Base-by-base conservation (phyloP, 208 protist genomes). In the Wallacemonas sp. region DNA sequence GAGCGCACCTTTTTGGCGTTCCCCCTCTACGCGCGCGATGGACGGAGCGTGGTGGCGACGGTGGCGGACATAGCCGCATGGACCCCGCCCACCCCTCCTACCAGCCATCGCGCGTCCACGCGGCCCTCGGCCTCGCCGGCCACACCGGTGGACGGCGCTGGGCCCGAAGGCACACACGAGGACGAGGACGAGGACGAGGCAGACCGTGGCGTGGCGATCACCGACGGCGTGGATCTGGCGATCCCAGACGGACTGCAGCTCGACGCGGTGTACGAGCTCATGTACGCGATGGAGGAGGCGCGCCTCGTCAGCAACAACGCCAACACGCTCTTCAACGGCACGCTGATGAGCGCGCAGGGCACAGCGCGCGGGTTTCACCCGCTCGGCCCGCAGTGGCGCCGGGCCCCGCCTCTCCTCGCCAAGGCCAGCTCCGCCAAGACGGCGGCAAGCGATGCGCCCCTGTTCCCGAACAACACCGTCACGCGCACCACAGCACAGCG, bases 301-400 rank as follows among this genome's bases (percentile, higher is more conserved):
- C 70, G 70, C 16, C 63, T 61, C 36, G 38, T 36, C 12, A 46
- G 54, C 39, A 76, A 76, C 63, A 28, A 29, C 49, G 42, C 20
- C 5, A 76, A 76, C 54, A 25, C 18, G 36, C 70, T 76, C 32
- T 65, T 76, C 63, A 76, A 55, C 18, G 70, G 70, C 44, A 23
- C n/a, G 12, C 39, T 76, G 29, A 41, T 25, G 16, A 41, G 28
- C 65, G 44, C 33, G 26, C 26, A 55, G 16, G 29, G 16, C 46
- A 45, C 38, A 7, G 67, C 8, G 29, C 31, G 29, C 31, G 31
- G 31, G 4, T 59, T 59, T 29, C 7, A 59, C 31, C 52, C 52
- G 3, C 52, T 59, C 52, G 52, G 52, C 14, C 52, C 52, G 26
- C 26, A 39, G 18, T 59, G 52, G 52, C 26, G n/a, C 28, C 52